Conservation (phyloP, 2,329 filamentous ascomycete species). For the Xylariaceae sp. region DNA sequence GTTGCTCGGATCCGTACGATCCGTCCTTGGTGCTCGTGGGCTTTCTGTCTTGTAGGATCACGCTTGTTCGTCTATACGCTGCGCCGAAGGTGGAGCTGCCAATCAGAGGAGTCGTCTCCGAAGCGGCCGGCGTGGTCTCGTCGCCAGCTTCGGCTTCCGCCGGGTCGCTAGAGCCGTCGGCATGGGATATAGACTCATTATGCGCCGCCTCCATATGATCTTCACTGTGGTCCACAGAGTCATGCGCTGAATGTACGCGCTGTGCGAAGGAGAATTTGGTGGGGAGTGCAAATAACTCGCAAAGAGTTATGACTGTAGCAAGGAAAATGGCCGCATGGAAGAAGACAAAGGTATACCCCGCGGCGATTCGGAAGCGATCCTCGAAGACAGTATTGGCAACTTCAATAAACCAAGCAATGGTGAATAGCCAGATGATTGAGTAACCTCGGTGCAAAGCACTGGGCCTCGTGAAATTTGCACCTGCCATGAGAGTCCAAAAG, state of each 20-base stretch:
- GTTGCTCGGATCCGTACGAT: conserved; percentile 67
- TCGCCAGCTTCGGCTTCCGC: conserved; percentile 24
- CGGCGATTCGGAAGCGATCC: conserved; percentile 67
- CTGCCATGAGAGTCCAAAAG: conserved; percentile 67
- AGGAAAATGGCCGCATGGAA: conserved; percentile 71
- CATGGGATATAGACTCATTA: conserved; percentile 25
- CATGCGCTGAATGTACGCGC: conserved; percentile 47
- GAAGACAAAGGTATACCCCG: conserved; percentile 76
- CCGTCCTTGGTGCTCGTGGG: conserved; percentile 28
- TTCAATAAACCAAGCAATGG: conserved; percentile 66
- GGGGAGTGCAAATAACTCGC: conserved; percentile 74
- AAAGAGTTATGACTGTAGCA: conserved; percentile 66
- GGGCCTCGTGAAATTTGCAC: conserved; percentile 73
- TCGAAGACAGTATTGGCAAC: conserved; percentile 71
- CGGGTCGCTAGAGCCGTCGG: conserved; percentile 20
- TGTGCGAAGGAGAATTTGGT: conserved; percentile 64
- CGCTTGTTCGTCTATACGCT: conserved; percentile 48
- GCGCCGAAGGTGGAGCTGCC: conserved; percentile 61
- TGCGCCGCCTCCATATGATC: conserved; percentile 28
- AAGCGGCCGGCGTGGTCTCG: conserved; percentile 31
- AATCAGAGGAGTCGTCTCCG: conserved; percentile 68
- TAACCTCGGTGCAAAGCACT: conserved; percentile 82
- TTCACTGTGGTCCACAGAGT: conserved; percentile 29
- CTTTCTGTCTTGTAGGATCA: conserved; percentile 30
- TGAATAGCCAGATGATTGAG: conserved; percentile 76